phyloP scores from a whole-genome alignment of 2,329 filamentous ascomycete species.

The Orbilia oligospora region DNA sequence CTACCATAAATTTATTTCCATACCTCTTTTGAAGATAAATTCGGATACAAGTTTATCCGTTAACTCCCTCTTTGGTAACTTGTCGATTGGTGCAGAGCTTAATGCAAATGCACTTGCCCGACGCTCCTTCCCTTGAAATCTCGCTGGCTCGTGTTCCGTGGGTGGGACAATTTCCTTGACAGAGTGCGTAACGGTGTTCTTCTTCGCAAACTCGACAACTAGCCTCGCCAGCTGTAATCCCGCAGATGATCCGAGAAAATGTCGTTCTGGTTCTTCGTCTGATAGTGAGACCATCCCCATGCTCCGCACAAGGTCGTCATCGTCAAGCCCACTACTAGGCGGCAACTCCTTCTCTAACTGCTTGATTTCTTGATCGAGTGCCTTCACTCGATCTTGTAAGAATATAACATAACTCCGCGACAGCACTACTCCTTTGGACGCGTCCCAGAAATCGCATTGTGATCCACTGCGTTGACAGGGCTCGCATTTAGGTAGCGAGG shows the following conservation, averaged over 20 bases:
- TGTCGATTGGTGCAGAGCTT: conserved; percentile 83
- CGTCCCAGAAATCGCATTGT: conserved; percentile 95
- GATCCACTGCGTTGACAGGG: conserved; percentile 94
- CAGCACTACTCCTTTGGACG: conserved; percentile 85
- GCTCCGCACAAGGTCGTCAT: conserved; percentile 87
- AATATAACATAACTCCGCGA: conserved; percentile 92
- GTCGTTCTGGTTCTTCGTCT: conserved; percentile 75
- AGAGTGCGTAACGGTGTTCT: conserved; percentile 88
- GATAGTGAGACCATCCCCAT: conserved; percentile 84
- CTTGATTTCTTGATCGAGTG: conserved; percentile 84
- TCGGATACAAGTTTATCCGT: conserved; percentile 82
- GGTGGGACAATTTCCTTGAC: conserved; percentile 78
- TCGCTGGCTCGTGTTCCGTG: conserved; percentile 54
- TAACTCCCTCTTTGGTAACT: conserved; percentile 80
- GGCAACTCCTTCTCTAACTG: conserved; percentile 75
- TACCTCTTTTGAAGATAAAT: conserved; percentile 87
- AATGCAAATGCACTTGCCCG: conserved; percentile 74
- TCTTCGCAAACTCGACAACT: conserved; percentile 96
- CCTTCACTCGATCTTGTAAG: conserved; percentile 86
- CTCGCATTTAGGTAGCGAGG: conserved; percentile 88
- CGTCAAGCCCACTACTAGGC: conserved; percentile 74
- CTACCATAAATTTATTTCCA: conserved; percentile 20
- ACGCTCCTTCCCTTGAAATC: conserved; percentile 48
- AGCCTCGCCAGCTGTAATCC: conserved; percentile 95
- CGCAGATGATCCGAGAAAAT: conserved; percentile 92